Conservation (phyloP, 129 eudicot genomes). For the Oenanthe sinensis region DNA sequence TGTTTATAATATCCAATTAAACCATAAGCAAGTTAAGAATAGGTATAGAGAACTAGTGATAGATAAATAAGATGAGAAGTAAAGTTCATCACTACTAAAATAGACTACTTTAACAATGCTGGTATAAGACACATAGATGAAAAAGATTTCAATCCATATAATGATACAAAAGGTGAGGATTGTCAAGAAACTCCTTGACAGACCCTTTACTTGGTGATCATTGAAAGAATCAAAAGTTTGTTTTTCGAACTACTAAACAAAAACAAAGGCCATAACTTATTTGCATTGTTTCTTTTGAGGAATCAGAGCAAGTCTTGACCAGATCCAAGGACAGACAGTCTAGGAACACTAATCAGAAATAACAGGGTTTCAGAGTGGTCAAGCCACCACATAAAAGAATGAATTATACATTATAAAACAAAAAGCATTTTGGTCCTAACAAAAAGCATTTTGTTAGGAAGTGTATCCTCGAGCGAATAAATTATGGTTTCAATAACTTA, state of each 20-base stretch:
- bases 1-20: background rate
- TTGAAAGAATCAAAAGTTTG: background rate
- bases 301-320: slow-evolving; percentile 6
- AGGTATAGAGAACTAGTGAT: background rate
- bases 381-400: slow-evolving; percentile 4
- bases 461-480: too few species aligned
- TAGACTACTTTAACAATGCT: background rate
- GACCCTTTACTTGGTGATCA: background rate
- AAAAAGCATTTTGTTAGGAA: too few species aligned
- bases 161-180: background rate
- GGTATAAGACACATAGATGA: background rate
- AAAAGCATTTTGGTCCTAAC: background rate
- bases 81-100: background rate
- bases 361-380: background rate
- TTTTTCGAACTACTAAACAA: background rate
- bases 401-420: background rate
- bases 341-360: background rate
- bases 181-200: background rate
- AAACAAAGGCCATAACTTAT: background rate
- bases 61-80: background rate
- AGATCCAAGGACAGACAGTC: slow-evolving; percentile 6
- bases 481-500: too few species aligned
- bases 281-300: background rate
- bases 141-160: background rate
- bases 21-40: background rate